Evolutionary conservation across 2,329 filamentous ascomycete species (phyloP).

Genomic region (Penicillium sp.): DNA sequence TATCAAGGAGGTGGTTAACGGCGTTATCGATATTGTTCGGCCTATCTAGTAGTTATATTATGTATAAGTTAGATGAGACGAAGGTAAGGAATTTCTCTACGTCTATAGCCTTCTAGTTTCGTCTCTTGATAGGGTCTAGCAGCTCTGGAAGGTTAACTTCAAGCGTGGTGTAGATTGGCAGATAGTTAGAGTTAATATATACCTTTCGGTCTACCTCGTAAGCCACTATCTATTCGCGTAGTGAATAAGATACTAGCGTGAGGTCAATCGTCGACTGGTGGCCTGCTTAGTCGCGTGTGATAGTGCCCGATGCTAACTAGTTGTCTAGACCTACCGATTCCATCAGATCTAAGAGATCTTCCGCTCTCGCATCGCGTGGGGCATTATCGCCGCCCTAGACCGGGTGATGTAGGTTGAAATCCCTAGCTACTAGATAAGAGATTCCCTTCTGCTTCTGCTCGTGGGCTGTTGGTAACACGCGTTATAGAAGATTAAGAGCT

Average conservation of each 20-base stretch:
- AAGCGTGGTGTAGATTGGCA: slow-evolving; percentile 4
- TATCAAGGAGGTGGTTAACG: background rate
- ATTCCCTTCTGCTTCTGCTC: background rate
- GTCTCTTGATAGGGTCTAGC: background rate
- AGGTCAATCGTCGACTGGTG: slow-evolving; percentile 8
- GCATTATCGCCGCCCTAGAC: slow-evolving; percentile 1
- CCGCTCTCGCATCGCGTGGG: background rate
- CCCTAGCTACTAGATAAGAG: background rate
- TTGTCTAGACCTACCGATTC: background rate
- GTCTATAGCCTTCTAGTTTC: slow-evolving; percentile 3
- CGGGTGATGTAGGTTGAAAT: background rate
- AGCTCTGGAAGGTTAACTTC: background rate
- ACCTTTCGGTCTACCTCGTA: background rate
- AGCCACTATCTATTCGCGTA: slow-evolving; percentile 1
- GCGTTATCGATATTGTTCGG: background rate
- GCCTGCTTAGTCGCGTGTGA: slow-evolving; percentile 1
- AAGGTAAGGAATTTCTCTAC: background rate
- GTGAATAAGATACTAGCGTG: background rate
- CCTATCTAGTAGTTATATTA: background rate
- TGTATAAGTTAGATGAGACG: background rate
- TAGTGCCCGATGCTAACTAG: slow-evolving; percentile 1
- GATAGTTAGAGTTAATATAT: slow-evolving; percentile 3
- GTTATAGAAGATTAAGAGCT: background rate
- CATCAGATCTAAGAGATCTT: background rate
- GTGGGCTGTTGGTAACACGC: slow-evolving; percentile 11